Base-by-base conservation (phyloP, 2,329 filamentous ascomycete genomes). In the Orbilia quercus region DNA sequence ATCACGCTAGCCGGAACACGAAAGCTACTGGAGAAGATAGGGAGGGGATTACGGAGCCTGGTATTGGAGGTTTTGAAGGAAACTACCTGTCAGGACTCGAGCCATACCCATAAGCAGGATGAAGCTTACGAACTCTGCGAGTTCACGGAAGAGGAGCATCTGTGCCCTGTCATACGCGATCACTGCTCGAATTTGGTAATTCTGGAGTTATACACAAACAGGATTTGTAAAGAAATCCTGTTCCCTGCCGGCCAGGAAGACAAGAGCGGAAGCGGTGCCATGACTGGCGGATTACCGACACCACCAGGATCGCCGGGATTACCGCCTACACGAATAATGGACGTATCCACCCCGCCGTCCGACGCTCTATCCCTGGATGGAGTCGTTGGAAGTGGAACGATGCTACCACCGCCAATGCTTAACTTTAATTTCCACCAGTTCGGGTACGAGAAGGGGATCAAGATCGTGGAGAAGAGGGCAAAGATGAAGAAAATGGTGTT, bases 271-370 rank as follows among this genome's bases (percentile, higher is more conserved):
- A 71, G 66, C 36, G 66, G 66, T 2, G 66, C 57, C 5, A 71
- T 71, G 66, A 71, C 66, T 9, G 57, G 66, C 7, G 66, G 66
- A 23, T 22, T 72, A 44, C 67, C 67, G 12, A 72, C 67, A 42
- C 67, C 67, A 22, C 67, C 67, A 18, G 67, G 59, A 25, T 72
- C 67, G 31, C 67, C 67, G 45, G 47, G 54, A 3, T 25, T 72
- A 20, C 31, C 53, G 14, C 67, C 59, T 16, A 72, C 59, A 2
- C 25, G 51, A 16, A n/a, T 60, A n/a, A 18, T 50, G 11, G 59
- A 59, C 16, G 55, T 72, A 20, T 59, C 59, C 2, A 72, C 67
- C 0, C 67, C 59, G 14, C 67, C 59, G 0, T 18, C 40, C 7
- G 67, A 60, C 22, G 36, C 25, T 20, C 7, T 25, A 1, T 14